phyloP scores from a whole-genome alignment of 1,284 basidiomycete genomes.

The Cutaneotrichosporon spelunceum region DNA sequence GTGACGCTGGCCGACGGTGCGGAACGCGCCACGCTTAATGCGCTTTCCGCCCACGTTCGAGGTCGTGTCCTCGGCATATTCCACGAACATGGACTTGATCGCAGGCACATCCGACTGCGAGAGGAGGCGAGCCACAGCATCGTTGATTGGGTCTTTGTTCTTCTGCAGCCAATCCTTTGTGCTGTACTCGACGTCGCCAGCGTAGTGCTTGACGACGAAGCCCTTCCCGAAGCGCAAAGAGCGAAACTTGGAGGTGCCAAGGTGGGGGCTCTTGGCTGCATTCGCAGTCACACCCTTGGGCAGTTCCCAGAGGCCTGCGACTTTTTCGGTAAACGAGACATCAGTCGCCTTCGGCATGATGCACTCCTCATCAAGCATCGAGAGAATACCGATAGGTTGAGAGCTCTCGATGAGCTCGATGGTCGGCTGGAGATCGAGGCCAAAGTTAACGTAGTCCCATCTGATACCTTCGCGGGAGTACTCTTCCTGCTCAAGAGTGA shows the following conservation, averaged over 20 bases:
- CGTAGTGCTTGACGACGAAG: constrained; percentile 95
- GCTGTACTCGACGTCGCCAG: constrained; percentile 92
- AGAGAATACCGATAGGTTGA: constrained; percentile 79
- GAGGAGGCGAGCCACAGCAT: constrained; percentile 87
- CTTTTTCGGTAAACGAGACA: constrained; percentile 89
- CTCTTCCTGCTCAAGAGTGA: constrained; percentile 98
- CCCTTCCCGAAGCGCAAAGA: constrained; percentile 87
- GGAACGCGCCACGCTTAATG: constrained; percentile 93
- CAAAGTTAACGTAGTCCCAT: constrained; percentile 99
- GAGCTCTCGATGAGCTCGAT: constrained; percentile 91
- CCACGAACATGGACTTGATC: constrained; percentile 78
- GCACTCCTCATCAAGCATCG: constrained; percentile 94
- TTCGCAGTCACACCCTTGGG: constrained; percentile 28
- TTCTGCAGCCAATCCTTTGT: constrained; percentile 98
- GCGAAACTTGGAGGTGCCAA: constrained; percentile 77
- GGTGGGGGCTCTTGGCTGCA: constrained; percentile 53
- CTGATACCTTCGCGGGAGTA: constrained; percentile 95
- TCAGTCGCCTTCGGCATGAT: constrained; percentile 99
- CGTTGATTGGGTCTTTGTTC: constrained; percentile 98
- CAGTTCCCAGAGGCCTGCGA: constrained; percentile 53
- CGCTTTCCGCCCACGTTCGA: constrained; percentile 60
- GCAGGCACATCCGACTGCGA: constrained; percentile 78
- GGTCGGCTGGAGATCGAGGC: constrained; percentile 93
- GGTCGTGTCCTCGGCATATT: constrained; percentile 63
- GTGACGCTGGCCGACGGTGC: constrained; percentile 92